Conservation (phyloP, 2,329 filamentous ascomycete genomes). For the Talaromyces sp. region DNA sequence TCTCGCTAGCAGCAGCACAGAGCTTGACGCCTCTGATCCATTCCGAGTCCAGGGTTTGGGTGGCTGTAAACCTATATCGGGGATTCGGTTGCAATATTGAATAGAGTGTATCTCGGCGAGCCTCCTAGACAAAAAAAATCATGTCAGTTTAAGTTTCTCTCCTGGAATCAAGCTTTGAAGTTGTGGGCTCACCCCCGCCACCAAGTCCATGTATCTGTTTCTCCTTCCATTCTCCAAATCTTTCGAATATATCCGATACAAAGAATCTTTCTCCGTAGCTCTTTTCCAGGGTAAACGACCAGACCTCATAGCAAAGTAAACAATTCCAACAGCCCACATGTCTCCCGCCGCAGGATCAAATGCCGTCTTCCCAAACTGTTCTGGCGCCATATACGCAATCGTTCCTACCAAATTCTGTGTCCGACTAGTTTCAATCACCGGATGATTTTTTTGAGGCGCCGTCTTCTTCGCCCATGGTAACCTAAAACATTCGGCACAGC, state of each 20-base stretch:
- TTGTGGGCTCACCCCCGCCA: not conserved
- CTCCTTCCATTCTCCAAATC: conserved; percentile 29
- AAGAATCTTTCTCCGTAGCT: conserved; percentile 28
- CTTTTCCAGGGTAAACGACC: conserved; percentile 30
- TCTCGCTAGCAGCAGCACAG: conserved; percentile 1
- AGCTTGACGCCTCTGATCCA: conserved; percentile 26
- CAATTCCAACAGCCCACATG: conserved; percentile 33
- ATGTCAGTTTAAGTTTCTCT: not conserved
- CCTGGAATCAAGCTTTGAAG: not conserved
- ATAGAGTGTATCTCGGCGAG: conserved; percentile 31
- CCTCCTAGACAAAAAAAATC: conserved; percentile 13
- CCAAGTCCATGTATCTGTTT: conserved; percentile 17
- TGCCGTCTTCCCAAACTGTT: conserved; percentile 41
- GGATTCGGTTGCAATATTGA: conserved; percentile 32
- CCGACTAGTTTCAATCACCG: not conserved
- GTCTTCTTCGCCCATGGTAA: not conserved
- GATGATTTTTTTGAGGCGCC: not conserved
- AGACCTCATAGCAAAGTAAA: conserved; percentile 31
- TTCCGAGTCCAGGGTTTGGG: conserved; percentile 27
- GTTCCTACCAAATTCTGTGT: conserved; percentile 56
- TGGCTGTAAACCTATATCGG: conserved; percentile 26
- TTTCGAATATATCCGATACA: conserved; percentile 30
- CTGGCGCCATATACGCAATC: conserved; percentile 81
- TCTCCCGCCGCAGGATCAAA: conserved; percentile 24
- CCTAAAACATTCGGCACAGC: conserved; percentile 16